Conservation (phyloP, 148 eudicot species). For the Nepenthes gracilis region DNA sequence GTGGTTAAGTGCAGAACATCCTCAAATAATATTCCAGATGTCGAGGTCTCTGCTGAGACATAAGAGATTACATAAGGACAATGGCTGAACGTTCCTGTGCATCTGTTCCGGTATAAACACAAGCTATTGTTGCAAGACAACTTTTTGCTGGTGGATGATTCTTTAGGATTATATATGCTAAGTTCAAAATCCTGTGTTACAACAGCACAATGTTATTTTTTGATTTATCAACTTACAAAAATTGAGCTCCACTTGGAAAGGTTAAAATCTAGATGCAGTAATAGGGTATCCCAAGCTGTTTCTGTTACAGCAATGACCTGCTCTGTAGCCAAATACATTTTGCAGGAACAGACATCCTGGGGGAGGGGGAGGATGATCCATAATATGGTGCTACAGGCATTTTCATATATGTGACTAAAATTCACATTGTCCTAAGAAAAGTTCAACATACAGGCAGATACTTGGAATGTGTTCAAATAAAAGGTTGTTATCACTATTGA, state of each 20-base stretch:
- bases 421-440: not conserved
- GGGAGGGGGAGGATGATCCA: not conserved
- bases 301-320: not conserved
- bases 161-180: slow-evolving; percentile 64
- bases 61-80: slow-evolving; percentile 87
- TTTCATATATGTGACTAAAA: not conserved
- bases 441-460: no score
- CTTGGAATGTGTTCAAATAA: no score
- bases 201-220: slow-evolving; percentile 5
- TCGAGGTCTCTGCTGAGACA: slow-evolving; percentile 86
- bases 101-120: slow-evolving; percentile 40
- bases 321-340: not conserved
- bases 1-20: slow-evolving; percentile 68
- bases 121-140: slow-evolving; percentile 55
- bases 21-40: slow-evolving; percentile 81
- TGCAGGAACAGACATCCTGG: not conserved
- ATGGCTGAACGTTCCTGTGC: slow-evolving; percentile 28
- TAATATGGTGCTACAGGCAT: not conserved
- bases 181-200: slow-evolving; percentile 71
- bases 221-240: not conserved
- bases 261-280: not conserved
- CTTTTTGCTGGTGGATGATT: slow-evolving; percentile 73
- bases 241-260: not conserved
- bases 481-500: no score
- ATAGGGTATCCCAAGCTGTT: not conserved